Evolutionary conservation across 768 basidiomycete genomes (phyloP).

Genomic region (Nidularia pulvinata): DNA sequence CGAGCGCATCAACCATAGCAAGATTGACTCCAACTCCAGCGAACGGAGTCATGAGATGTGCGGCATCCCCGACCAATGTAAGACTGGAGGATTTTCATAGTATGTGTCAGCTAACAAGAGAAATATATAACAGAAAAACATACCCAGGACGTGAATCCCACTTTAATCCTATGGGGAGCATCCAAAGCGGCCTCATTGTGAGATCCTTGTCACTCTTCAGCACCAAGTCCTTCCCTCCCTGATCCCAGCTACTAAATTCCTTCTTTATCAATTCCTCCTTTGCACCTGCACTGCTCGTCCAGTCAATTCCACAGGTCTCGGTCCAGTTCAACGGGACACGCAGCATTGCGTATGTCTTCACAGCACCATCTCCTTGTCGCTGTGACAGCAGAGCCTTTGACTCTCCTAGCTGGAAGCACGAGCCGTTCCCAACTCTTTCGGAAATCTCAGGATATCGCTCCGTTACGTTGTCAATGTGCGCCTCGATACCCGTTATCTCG

Average conservation of each 20-base stretch:
- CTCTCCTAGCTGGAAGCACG: slow-evolving; percentile 18
- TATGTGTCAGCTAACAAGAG: too few species aligned
- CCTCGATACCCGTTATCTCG: slow-evolving; percentile 18
- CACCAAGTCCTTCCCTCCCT: neutral
- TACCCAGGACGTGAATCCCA: slow-evolving; percentile 5
- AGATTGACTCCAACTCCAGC: slow-evolving; percentile 11
- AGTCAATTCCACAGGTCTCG: slow-evolving; percentile 6
- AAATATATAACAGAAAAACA: neutral
- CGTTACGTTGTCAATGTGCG: slow-evolving; percentile 6
- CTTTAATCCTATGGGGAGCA: slow-evolving; percentile 2
- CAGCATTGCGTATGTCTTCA: slow-evolving; percentile 6
- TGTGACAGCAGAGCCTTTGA: slow-evolving; percentile 22
- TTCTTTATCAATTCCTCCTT: neutral
- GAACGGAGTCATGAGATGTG: slow-evolving; percentile 20
- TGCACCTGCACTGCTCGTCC: neutral
- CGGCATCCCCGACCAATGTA: slow-evolving; percentile 19
- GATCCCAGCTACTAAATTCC: slow-evolving; percentile 1
- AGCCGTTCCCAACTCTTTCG: slow-evolving; percentile 21
- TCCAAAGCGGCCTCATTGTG: slow-evolving; percentile 7
- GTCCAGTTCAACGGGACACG: slow-evolving; percentile 5
- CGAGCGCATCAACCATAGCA: slow-evolving; percentile 6
- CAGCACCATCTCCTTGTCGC: slow-evolving; percentile 15
- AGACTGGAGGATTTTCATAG: neutral
- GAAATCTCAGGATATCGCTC: slow-evolving; percentile 14
- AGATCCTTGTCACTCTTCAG: slow-evolving; percentile 4